A percentile compares a stretch with the other conserved stretches of the same genome.
Evolutionary conservation across 2,329 filamentous ascomycete species (phyloP).

Genomic region (Calonectria hongkongensis): DNA sequence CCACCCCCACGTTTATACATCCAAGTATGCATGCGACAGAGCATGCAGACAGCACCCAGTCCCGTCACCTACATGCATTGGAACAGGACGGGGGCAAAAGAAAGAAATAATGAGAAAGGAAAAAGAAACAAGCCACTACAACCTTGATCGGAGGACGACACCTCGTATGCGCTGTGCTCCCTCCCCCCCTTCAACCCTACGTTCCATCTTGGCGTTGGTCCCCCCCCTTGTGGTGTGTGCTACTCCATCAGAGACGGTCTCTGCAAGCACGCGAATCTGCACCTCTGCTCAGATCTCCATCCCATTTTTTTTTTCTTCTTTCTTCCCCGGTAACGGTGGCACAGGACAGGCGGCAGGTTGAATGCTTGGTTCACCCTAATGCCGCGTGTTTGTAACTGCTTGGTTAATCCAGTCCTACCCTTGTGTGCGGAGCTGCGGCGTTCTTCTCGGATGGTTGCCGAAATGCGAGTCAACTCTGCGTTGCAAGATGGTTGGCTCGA

Average conservation of each 20-base stretch:
- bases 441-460: constrained; percentile 31
- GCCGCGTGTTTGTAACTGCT: constrained; percentile 53
- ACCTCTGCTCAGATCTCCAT: constrained; percentile 52
- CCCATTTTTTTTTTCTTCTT: not conserved
- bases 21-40: constrained; percentile 5
- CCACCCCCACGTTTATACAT: constrained; percentile 23
- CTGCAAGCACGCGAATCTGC: constrained; percentile 57
- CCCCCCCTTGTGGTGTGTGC: constrained; percentile 42
- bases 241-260: constrained; percentile 56
- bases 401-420: constrained; percentile 41
- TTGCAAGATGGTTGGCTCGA: constrained; percentile 12
- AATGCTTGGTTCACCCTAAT: constrained; percentile 36
- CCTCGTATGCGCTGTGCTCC: constrained; percentile 51
- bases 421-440: constrained; percentile 2
- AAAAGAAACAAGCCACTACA: constrained; percentile 23
- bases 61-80: constrained; percentile 10
- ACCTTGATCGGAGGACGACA: constrained; percentile 38
- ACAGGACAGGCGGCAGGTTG: constrained; percentile 23
- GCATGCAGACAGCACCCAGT: constrained; percentile 6
- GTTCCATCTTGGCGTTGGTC: constrained; percentile 21
- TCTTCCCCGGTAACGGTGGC: constrained; percentile 38
- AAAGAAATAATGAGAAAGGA: not conserved
- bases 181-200: constrained; percentile 26
- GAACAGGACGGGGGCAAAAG: not conserved
- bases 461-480: constrained; percentile 21